phyloP scores from a whole-genome alignment of 169 alveolate genomes.

The Plasmodium vivax region DNA sequence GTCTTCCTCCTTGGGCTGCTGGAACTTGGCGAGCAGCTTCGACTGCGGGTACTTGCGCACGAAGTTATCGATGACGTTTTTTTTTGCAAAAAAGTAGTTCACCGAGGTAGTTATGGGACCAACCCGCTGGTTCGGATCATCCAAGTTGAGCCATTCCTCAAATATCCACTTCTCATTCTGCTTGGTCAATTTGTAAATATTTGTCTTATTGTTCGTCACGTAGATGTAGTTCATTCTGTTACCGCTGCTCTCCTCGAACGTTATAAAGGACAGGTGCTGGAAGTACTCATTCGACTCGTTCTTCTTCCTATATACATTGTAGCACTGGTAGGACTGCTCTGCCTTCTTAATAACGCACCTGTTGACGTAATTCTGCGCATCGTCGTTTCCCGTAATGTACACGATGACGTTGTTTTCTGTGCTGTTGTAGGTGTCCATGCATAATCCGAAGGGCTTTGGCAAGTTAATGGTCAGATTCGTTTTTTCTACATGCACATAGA shows the following conservation, averaged over 20 bases:
- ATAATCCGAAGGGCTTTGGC: conserved; percentile 48
- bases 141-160: conserved; percentile 26
- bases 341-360: conserved; percentile 25
- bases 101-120: conserved; percentile 49
- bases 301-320: conserved; percentile 12
- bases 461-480: neutral
- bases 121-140: conserved; percentile 24
- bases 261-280: conserved; percentile 39
- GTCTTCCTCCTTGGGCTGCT: conserved; percentile 7
- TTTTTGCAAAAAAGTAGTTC: conserved; percentile 36
- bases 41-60: conserved; percentile 12
- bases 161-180: conserved; percentile 25
- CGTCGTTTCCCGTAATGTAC: conserved; percentile 65
- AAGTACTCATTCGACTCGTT: conserved; percentile 29
- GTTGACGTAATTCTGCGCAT: conserved; percentile 25
- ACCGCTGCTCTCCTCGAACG: neutral
- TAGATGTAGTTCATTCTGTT: conserved; percentile 4
- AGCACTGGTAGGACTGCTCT: conserved; percentile 38
- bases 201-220: conserved; percentile 43
- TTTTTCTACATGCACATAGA: conserved; percentile 11
- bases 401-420: neutral
- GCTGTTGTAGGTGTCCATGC: conserved; percentile 25
- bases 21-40: neutral
- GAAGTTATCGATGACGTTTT: conserved; percentile 5
- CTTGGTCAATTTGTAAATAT: conserved; percentile 30